Percentiles rank a stretch among this genome's conserved stretches.
Evolutionary conservation across 352 stramenopile genomes (phyloP).

Genomic region (Phytophthora pisi): DNA sequence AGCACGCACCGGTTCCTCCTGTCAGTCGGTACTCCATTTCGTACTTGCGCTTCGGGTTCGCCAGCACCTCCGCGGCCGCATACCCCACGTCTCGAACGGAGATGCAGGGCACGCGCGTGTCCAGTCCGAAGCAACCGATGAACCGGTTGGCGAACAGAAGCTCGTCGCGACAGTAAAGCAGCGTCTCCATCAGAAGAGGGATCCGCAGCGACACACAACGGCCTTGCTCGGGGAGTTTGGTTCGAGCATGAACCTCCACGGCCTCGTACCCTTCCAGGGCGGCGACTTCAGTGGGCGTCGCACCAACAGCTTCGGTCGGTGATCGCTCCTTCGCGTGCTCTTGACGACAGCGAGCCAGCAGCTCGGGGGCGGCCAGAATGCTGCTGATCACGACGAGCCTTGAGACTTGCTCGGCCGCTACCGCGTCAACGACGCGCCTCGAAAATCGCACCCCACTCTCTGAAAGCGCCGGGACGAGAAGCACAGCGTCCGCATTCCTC

Average conservation of each 20-base stretch:
- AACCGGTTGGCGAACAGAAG: constrained; percentile 73
- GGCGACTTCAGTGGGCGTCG: constrained; percentile 21
- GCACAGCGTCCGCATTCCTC: constrained; percentile 69
- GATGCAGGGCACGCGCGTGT: constrained; percentile 68
- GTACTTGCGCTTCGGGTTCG: constrained; percentile 53
- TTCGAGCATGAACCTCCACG: constrained; percentile 69
- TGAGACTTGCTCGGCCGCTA: constrained; percentile 44
- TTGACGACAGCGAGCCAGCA: constrained; percentile 34
- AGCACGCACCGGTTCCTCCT: constrained; percentile 35
- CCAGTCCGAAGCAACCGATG: constrained; percentile 50
- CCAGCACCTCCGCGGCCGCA: constrained; percentile 57
- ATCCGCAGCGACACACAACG: constrained; percentile 66
- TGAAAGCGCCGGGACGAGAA: constrained; percentile 68
- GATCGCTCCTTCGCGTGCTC: constrained; percentile 22
- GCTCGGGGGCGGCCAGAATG: constrained; percentile 54
- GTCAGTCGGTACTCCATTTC: constrained; percentile 64
- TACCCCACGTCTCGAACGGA: constrained; percentile 66
- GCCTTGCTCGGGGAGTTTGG: constrained; percentile 37
- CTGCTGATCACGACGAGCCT: constrained; percentile 74
- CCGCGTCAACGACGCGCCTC: constrained; percentile 70
- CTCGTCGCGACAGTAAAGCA: constrained; percentile 78
- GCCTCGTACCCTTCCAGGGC: constrained; percentile 57
- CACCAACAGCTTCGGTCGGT: constrained; percentile 28
- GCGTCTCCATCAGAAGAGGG: constrained; percentile 77
- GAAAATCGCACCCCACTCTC: constrained; percentile 66